These are phyloP conservation scores for Naganishia vaughanmartiniae DNA, from an alignment of 768 basidiomycete genomes.

Conservation along the genomic window DNA sequence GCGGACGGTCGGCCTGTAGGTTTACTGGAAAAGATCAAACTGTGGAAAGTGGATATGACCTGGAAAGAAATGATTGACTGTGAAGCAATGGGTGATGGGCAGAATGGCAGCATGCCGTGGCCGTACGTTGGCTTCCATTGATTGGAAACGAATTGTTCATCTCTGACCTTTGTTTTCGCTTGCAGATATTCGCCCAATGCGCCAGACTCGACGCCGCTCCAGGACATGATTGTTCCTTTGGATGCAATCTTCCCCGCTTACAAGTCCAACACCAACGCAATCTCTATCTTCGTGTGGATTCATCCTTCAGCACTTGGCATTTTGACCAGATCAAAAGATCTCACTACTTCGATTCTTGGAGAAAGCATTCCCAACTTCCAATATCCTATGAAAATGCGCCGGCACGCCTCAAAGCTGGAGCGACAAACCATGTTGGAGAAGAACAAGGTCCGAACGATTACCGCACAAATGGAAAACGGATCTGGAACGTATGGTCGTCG, in stretches of 20 bases:
- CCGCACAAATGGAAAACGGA: neutral
- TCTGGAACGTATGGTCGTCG: neutral
- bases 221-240: conserved; percentile 34
- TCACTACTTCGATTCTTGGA: conserved; percentile 5
- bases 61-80: conserved; percentile 47
- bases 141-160: neutral
- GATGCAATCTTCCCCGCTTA: conserved; percentile 36
- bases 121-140: conserved; percentile 36
- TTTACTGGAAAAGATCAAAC: conserved; percentile 33
- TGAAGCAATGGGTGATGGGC: conserved; percentile 44
- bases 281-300: conserved; percentile 46
- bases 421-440: conserved; percentile 20
- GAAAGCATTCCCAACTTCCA: conserved; percentile 22
- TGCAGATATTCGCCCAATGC: conserved; percentile 46
- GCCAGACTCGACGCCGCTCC: conserved; percentile 37
- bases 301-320: conserved; percentile 30
- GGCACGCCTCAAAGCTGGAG: conserved; percentile 9
- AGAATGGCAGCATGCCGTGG: conserved; percentile 49
- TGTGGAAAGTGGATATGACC: conserved; percentile 50
- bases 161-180: neutral
- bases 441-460: conserved; percentile 8
- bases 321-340: conserved; percentile 18
- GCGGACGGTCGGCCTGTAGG: conserved; percentile 35
- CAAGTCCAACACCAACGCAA: conserved; percentile 37
- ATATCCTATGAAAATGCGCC: conserved; percentile 21